These are phyloP conservation scores for Isoetes taiwanensis DNA, from an alignment of 75 land plant genomes.

Conservation along the genomic window DNA sequence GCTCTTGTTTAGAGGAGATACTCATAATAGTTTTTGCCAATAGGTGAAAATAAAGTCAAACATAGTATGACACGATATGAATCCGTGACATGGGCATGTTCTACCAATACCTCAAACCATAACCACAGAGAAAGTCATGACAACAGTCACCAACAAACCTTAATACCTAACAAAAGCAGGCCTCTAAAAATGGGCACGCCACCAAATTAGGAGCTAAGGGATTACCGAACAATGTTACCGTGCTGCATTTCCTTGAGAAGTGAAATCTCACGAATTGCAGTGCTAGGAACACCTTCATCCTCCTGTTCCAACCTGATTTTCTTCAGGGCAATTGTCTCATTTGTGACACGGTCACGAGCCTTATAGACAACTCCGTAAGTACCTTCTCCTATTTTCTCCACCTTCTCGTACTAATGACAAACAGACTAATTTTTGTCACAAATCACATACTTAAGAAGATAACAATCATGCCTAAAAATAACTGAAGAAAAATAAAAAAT, in stretches of 20 bases:
- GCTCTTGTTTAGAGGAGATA: not conserved
- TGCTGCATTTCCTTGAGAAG: constrained; percentile 92
- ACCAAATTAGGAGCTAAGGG: not conserved
- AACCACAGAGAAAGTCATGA: not conserved
- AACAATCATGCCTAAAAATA: too few relatives aligned
- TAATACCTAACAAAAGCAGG: not conserved
- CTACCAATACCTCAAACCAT: not conserved
- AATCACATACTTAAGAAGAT: too few relatives aligned
- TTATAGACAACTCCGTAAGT: constrained; percentile 89
- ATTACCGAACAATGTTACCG: constrained; percentile 67
- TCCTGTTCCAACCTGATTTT: constrained; percentile 85
- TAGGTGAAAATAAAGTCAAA: not conserved
- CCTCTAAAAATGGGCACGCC: not conserved
- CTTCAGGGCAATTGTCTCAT: constrained; percentile 82
- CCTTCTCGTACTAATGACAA: constrained; percentile 93
- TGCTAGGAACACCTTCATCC: constrained; percentile 94
- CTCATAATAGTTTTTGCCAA: not conserved
- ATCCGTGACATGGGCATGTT: not conserved
- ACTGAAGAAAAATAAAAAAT: too few relatives aligned
- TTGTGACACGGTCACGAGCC: constrained; percentile 60
- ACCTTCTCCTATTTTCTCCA: constrained; percentile 93
- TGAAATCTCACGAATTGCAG: constrained; percentile 76
- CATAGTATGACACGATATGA: not conserved
- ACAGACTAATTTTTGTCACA: too few relatives aligned
- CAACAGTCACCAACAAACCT: not conserved